phyloP scores from a whole-genome alignment of 2,329 filamentous ascomycete species.

The Keithomyces neogunnii region DNA sequence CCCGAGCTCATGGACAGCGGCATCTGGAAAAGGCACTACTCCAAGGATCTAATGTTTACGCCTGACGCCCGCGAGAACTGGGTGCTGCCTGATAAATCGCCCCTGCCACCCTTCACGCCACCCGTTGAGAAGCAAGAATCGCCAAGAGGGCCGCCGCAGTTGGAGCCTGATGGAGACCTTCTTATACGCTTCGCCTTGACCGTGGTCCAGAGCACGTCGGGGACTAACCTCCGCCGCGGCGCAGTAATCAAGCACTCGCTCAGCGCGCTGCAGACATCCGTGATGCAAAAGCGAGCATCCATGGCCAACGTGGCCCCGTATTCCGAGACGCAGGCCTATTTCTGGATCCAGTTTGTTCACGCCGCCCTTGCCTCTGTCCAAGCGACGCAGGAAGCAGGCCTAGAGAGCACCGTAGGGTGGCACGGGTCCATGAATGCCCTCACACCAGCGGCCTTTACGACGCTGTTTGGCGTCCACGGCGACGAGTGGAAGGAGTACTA shows the following conservation, averaged over 20 bases:
- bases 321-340: conserved; percentile 24
- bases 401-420: background rate
- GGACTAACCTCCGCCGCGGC: too few relatives aligned
- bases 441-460: conserved; percentile 9
- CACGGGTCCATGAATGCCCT: conserved; percentile 3
- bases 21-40: conserved; percentile 23
- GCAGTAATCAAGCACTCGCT: conserved; percentile 19
- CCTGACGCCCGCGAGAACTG: conserved; percentile 18
- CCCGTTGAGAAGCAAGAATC: background rate
- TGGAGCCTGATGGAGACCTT: conserved; percentile 10
- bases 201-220: conserved; percentile 16
- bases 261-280: conserved; percentile 15
- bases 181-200: conserved; percentile 21
- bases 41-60: conserved; percentile 22
- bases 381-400: background rate
- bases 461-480: conserved; percentile 14
- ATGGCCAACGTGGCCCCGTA: conserved; percentile 15
- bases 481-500: conserved; percentile 21
- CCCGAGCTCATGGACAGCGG: conserved; percentile 20
- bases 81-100: conserved; percentile 21
- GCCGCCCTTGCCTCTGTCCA: conserved; percentile 12
- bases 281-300: conserved; percentile 13
- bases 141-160: background rate
- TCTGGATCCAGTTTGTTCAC: conserved; percentile 21
- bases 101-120: conserved; percentile 14